Percentiles rank a stretch among this genome's conserved stretches.
phyloP scores from a whole-genome alignment of 441 rosid genomes.

The Populus hybrid region DNA sequence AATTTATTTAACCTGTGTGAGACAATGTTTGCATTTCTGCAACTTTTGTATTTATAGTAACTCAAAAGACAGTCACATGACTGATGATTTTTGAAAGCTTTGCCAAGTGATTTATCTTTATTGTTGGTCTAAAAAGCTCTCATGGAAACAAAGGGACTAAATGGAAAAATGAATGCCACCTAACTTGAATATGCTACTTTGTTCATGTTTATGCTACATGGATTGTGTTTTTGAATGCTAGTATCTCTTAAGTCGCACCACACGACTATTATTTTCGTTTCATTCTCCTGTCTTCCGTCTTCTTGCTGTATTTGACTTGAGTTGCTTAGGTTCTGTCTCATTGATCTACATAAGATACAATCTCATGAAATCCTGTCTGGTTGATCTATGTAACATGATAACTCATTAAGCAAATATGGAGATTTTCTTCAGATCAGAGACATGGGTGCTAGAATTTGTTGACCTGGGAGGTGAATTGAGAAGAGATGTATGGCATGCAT shows the following conservation, averaged over 20 bases:
- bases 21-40: background rate
- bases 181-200: background rate
- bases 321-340: background rate
- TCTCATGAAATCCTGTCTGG: background rate
- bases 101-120: background rate
- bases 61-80: background rate
- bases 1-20: background rate
- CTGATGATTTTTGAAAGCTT: background rate
- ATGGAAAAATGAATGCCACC: background rate
- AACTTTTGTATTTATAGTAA: background rate
- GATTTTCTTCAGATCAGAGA: conserved; percentile 50
- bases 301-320: conserved; percentile 7
- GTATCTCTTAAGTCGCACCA: background rate
- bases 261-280: background rate
- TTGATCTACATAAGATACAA: background rate
- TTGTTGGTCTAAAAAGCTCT: background rate
- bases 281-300: background rate
- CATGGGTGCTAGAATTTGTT: conserved; percentile 93
- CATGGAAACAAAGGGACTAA: background rate
- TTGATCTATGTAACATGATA: background rate
- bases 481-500: conserved; percentile 95
- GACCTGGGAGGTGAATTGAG: conserved; percentile 95
- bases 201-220: background rate
- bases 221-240: background rate
- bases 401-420: conserved; percentile 6